These are phyloP conservation scores for Neurospora sp. DNA, from an alignment of 495 filamentous ascomycete species.

Conservation along the genomic window DNA sequence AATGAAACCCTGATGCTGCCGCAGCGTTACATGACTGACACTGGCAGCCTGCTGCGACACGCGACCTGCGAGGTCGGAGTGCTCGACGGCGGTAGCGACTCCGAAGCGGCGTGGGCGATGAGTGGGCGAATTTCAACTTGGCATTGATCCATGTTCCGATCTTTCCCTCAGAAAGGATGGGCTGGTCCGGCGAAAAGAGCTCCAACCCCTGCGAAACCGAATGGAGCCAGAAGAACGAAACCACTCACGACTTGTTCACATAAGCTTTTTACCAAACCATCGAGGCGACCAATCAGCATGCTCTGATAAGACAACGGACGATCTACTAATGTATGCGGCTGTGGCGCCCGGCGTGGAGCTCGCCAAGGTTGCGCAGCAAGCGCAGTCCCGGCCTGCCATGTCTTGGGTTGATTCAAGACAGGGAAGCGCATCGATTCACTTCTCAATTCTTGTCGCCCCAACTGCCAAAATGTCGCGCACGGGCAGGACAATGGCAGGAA, in stretches of 20 bases:
- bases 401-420: background rate
- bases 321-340: background rate
- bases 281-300: slow-evolving; percentile 9
- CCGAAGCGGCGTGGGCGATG: background rate
- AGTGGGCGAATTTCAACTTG: background rate
- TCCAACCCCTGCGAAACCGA: background rate
- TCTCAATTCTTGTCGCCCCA: background rate
- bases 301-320: slow-evolving; percentile 3
- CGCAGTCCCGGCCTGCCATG: background rate
- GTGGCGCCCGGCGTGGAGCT: background rate
- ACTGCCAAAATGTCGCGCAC: background rate
- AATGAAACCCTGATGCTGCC: background rate
- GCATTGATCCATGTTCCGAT: background rate
- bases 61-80: background rate
- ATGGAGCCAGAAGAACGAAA: slow-evolving; percentile 5
- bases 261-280: slow-evolving; percentile 2
- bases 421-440: background rate
- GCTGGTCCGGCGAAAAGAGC: background rate
- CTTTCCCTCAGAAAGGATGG: background rate
- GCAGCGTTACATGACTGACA: background rate
- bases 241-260: slow-evolving; percentile 1
- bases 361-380: background rate
- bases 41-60: background rate
- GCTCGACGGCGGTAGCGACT: background rate
- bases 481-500: background rate